Base-by-base conservation (phyloP, 23 red algal species). In the Gracilaria domingensis region DNA sequence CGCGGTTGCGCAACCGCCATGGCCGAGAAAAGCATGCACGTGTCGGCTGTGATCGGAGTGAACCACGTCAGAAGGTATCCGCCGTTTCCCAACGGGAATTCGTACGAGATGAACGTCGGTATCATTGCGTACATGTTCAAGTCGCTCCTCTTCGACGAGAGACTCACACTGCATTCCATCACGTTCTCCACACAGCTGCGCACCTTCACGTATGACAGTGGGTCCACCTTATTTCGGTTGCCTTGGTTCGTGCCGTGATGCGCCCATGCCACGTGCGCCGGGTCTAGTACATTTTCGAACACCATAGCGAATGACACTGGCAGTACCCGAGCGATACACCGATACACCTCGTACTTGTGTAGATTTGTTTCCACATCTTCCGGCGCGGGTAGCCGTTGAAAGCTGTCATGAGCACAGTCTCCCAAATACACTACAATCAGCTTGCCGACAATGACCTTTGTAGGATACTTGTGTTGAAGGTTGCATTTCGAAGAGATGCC, bases 231-330 rank as follows among this genome's bases (percentile, higher is more conserved):
- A 42, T 88, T 88, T 59, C 85, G 36, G 72, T 88, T 62, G 12
- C 67, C 85, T 69, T 88, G 85, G 24, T 37, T 50, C 8, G 85
- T 58, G 26, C 77, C 77, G 55, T 91, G 87, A 54, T 91, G 87
- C 9, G 87, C 51, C 75, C 74, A 91, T 4, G 53, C 40, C 25
- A 91, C 87, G 66, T 91, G 87, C 13, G 55, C 51, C 7, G 87
- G 75, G 55, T 91, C 87, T 30, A 73, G 53, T 12, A 91, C 56
- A 38, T 82, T 91, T 24, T 82, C 87, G 33, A 82, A 67, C 7
- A 82, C 18, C 9, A 30, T 25, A 26, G 12, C 29, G 21, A 81
- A 42, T 18, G 54, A 71, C 12, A 91, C 36, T 4, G 87, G 75
- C 37, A 91, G 26, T 8, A 32, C 8, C 11, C 77, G 50, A 23